Conservation (phyloP, 495 filamentous ascomycete genomes). For the Entonaema liquescens region DNA sequence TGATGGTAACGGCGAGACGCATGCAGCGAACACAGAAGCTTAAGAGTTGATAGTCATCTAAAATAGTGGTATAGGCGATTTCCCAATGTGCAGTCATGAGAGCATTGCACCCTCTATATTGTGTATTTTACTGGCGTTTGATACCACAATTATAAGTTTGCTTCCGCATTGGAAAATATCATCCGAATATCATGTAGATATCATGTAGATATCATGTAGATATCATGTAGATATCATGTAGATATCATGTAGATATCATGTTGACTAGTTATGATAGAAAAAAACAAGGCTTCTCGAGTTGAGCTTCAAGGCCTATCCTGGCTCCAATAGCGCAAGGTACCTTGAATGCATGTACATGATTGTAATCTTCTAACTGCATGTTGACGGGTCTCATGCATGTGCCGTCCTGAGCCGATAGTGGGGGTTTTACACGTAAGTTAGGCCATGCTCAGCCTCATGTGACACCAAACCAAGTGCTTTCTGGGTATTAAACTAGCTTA, state of each 20-base stretch:
- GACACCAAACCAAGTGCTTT: constrained; percentile 8
- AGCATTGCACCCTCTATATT: neutral
- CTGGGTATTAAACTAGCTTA: constrained; percentile 1
- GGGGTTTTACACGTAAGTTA: constrained; percentile 13
- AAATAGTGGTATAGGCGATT: neutral
- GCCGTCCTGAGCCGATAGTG: constrained; percentile 10
- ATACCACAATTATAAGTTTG: neutral
- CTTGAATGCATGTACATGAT: neutral
- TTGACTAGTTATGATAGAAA: neutral
- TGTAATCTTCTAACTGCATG: neutral
- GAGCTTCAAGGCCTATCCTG: neutral
- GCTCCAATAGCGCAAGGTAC: neutral
- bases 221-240: too few relatives aligned
- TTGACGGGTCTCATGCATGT: constrained; percentile 1
- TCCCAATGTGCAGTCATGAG: neutral
- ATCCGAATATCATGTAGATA: neutral
- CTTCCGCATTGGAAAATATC: neutral
- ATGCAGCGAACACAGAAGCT: constrained; percentile 32
- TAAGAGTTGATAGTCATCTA: constrained; percentile 15
- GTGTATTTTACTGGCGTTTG: constrained; percentile 1
- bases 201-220: too few relatives aligned
- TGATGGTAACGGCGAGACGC: constrained; percentile 12
- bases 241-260: neutral
- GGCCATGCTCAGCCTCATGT: constrained; percentile 24
- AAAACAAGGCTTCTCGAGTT: neutral